These are phyloP conservation scores for Debaryomyces sp. DNA, from an alignment of 1,139 yeast genomes.

Conservation along the genomic window DNA sequence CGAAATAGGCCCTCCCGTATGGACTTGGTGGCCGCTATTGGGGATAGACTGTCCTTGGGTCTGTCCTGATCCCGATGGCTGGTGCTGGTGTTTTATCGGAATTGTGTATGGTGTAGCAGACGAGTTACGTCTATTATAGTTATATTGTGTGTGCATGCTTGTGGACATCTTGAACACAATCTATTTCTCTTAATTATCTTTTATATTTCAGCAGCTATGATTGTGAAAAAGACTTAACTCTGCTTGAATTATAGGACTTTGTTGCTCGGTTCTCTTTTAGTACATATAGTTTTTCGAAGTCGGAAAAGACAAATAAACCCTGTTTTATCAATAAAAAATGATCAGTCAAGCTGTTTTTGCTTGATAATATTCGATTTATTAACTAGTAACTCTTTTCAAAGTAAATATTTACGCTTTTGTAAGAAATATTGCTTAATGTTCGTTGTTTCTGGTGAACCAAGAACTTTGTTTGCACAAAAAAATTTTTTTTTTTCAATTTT, in stretches of 20 bases:
- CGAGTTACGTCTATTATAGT: constrained; percentile 38
- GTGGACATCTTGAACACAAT: constrained; percentile 24
- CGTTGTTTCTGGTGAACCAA: not conserved
- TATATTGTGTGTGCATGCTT: constrained; percentile 32
- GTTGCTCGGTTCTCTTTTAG: not conserved
- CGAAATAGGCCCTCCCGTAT: constrained; percentile 21
- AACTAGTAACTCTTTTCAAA: not conserved
- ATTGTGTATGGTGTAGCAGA: constrained; percentile 37
- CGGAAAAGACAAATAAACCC: not conserved
- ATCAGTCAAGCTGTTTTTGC: not conserved
- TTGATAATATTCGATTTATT: not conserved
- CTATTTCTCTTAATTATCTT: not conserved
- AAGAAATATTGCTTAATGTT: not conserved
- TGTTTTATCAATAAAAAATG: not conserved
- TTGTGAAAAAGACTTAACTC: not conserved
- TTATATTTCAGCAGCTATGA: not conserved
- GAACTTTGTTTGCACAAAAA: constrained; percentile 5
- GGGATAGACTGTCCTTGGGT: constrained; percentile 3
- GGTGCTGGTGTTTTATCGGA: constrained; percentile 31
- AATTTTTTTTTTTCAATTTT: constrained; percentile 6
- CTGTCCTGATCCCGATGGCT: constrained; percentile 1
- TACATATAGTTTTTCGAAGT: constrained; percentile 1
- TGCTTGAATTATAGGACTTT: not conserved
- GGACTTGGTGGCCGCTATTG: not conserved
- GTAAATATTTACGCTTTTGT: not conserved